Evolutionary conservation across 768 basidiomycete genomes (phyloP), one percentile per base, ranked within the genome.

Genomic region (Boletus reticuloceps): DNA sequence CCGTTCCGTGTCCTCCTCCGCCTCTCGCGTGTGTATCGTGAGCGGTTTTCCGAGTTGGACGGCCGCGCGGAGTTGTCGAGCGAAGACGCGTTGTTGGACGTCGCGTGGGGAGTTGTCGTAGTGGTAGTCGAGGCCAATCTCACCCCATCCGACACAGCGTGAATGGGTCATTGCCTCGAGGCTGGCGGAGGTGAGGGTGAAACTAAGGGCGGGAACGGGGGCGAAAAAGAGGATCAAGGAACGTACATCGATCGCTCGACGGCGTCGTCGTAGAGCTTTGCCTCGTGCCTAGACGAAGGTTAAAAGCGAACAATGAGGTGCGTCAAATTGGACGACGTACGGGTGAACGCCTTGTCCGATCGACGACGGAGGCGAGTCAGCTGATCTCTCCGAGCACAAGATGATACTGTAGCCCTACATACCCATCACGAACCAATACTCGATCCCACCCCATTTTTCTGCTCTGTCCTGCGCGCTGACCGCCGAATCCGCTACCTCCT

Each of bases 341-440:
- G 20, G 38, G 38, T 19, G 38, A 51, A 37, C 36, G 13, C 5
- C 51, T 5, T 27, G 27, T 27, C 8, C 27, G 27, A 27, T 27
- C 27, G 27, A 9, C 27, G 1, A 9, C 9, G 27, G 27, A 9
- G 27, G 27, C 9, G 27, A 27, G 27, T 27, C 27, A 27, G 27
- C 8, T 27, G 9, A 9, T 27, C 27, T 27, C 27, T 27, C 27
- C 27, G 27, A 27, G 8, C 27, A 9, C 27, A 27, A 8, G 27
- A 27, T 27, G 9, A 27, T 9, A 22, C 22, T 6, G 31, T 11
- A 4, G 11, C 1, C 45, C 16, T 5, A 45, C 51, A 60, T 49
- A 86, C 89, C 91, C 75, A 93, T 86, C 38, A 88, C 88, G 56
- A 93, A 94, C 82, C 85, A 89, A 67, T 94, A 93, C 50, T 83